Conservation (phyloP, 495 filamentous ascomycete species). For the Collariella sp. region DNA sequence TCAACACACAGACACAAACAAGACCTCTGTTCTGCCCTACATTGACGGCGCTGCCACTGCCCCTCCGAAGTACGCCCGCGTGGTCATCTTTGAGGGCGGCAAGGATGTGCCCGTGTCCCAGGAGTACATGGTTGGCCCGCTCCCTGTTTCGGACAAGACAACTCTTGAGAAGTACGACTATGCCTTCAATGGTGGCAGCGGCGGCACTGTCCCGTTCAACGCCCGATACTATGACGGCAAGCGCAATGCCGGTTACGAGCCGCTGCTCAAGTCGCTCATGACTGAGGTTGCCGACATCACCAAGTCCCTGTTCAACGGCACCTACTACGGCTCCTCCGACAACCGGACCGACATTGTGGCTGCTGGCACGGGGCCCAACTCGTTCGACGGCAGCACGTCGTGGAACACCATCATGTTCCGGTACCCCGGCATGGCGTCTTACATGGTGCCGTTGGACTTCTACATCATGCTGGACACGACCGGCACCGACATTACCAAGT, state of each 20-base stretch:
- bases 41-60: conserved; percentile 31
- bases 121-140: conserved; percentile 43
- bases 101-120: conserved; percentile 37
- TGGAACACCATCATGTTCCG: conserved; percentile 29
- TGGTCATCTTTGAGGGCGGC: conserved; percentile 37
- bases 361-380: conserved; percentile 23
- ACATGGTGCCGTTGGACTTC: conserved; percentile 31
- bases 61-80: conserved; percentile 44
- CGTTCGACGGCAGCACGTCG: conserved; percentile 27
- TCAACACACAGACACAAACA: conserved; percentile 46
- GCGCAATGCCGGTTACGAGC: conserved; percentile 19
- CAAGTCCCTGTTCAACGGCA: conserved; percentile 24
- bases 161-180: conserved; percentile 36
- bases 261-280: conserved; percentile 28
- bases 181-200: conserved; percentile 34
- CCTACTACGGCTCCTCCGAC: conserved; percentile 27
- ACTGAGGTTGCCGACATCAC: conserved; percentile 31
- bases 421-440: conserved; percentile 27
- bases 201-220: conserved; percentile 29
- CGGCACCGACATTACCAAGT: conserved; percentile 31
- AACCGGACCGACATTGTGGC: conserved; percentile 22
- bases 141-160: conserved; percentile 35
- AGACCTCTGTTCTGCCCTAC: conserved; percentile 42
- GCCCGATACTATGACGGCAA: conserved; percentile 29
- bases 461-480: conserved; percentile 31